These are phyloP conservation scores for Spathaspora arborariae DNA, from an alignment of 805 yeast genomes.

Conservation along the genomic window DNA sequence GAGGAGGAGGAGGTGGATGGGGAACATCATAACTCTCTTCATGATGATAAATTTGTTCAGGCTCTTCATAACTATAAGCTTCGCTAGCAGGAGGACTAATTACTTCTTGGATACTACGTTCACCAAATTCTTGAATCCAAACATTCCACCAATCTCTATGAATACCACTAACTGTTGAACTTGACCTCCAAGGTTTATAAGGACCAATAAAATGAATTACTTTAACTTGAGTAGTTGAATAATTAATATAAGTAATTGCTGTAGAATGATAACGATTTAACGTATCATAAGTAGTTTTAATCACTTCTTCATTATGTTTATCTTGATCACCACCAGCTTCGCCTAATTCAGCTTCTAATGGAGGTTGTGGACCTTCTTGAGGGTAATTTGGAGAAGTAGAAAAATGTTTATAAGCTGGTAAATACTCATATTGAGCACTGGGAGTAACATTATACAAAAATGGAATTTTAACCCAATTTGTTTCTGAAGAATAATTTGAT, in stretches of 20 bases:
- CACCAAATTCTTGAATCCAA: slow-evolving; percentile 31
- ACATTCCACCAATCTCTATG: slow-evolving; percentile 37
- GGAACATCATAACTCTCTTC: neutral
- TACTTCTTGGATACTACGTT: slow-evolving; percentile 19
- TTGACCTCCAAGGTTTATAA: slow-evolving; percentile 51
- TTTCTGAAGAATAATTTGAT: slow-evolving; percentile 1
- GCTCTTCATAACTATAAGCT: neutral
- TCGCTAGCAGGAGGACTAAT: slow-evolving; percentile 5
- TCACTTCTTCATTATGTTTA: slow-evolving; percentile 3
- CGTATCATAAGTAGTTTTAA: slow-evolving; percentile 8
- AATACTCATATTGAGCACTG: slow-evolving; percentile 58
- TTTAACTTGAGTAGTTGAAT: slow-evolving; percentile 32
- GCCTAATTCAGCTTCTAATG: neutral
- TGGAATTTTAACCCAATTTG: slow-evolving; percentile 69
- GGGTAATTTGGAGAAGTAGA: slow-evolving; percentile 9
- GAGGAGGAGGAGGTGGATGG: neutral
- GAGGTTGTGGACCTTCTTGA: neutral
- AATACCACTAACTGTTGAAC: slow-evolving; percentile 13
- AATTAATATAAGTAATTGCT: slow-evolving; percentile 15
- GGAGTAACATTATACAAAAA: slow-evolving; percentile 82
- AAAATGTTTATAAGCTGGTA: slow-evolving; percentile 65
- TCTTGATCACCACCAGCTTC: slow-evolving; percentile 2
- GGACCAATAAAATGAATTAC: slow-evolving; percentile 68
- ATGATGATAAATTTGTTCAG: neutral
- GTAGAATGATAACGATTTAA: slow-evolving; percentile 16